Evolutionary conservation across 257 asterid species (phyloP).

Genomic region (Rauvolfia tetraphylla): DNA sequence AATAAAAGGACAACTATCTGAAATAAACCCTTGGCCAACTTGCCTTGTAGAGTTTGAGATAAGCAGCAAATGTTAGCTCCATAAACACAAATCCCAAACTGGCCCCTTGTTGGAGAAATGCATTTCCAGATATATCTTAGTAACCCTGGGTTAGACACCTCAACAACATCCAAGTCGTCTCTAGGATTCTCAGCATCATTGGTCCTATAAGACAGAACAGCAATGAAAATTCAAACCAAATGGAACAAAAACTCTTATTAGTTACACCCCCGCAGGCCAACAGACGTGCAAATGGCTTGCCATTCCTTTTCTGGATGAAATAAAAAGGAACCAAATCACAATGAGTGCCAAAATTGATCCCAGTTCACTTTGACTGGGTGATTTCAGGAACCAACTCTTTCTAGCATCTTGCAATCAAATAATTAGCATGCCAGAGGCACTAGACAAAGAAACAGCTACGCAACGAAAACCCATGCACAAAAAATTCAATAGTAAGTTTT

Average conservation of each 20-base stretch:
- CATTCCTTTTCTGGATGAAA: not conserved
- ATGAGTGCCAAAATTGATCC: not conserved
- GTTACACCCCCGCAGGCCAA: too few species aligned
- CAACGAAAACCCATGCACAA: too few species aligned
- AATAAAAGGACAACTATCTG: slow-evolving; percentile 53
- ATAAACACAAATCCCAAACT: slow-evolving; percentile 28
- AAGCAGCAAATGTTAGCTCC: not conserved
- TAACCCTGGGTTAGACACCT: slow-evolving; percentile 61
- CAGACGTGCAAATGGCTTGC: not conserved
- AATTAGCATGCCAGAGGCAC: not conserved
- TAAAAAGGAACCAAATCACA: not conserved
- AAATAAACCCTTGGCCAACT: slow-evolving; percentile 49
- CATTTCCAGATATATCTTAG: slow-evolving; percentile 62
- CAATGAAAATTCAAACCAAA: not conserved
- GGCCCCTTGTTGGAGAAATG: slow-evolving; percentile 69
- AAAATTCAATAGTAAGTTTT: too few species aligned
- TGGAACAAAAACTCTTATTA: not conserved
- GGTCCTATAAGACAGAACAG: slow-evolving; percentile 39
- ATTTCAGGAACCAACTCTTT: not conserved
- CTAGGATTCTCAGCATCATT: slow-evolving; percentile 84
- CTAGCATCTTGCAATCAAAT: not conserved
- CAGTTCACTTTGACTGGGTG: too few species aligned
- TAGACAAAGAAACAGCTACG: too few species aligned
- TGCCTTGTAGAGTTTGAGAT: too few species aligned
- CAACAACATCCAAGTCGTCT: slow-evolving; percentile 77